Conservation (phyloP, 352 stramenopile species). For the Phytophthora idaei region DNA sequence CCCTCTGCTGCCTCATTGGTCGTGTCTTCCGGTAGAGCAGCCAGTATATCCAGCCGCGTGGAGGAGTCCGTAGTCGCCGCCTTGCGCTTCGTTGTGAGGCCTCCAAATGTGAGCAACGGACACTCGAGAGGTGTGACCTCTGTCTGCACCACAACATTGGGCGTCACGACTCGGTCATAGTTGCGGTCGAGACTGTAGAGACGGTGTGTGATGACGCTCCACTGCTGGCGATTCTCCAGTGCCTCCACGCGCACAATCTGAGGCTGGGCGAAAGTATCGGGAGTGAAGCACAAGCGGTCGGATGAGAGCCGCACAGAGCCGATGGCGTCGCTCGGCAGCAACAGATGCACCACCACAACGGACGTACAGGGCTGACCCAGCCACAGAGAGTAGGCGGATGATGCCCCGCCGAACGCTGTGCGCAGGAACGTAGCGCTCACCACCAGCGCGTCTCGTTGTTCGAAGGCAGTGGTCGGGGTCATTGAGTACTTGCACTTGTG, state of each 20-base stretch:
- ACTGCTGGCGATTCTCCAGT: conserved; percentile 48
- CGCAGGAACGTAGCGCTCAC: conserved; percentile 61
- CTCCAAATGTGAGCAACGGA: conserved; percentile 54
- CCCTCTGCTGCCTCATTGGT: conserved; percentile 1
- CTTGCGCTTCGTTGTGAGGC: conserved; percentile 48
- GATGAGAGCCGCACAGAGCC: conserved; percentile 58
- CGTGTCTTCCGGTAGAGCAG: conserved; percentile 21
- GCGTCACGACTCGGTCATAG: conserved; percentile 58
- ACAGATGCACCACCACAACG: conserved; percentile 71
- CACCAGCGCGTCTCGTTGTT: conserved; percentile 33
- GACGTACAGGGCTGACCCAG: conserved; percentile 64
- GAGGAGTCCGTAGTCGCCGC: conserved; percentile 39
- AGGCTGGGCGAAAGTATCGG: conserved; percentile 54
- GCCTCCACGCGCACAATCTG: conserved; percentile 73
- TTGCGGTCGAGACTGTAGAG: conserved; percentile 71
- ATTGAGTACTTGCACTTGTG: conserved; percentile 1
- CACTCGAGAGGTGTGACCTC: conserved; percentile 39
- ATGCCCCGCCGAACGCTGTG: conserved; percentile 58
- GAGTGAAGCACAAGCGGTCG: conserved; percentile 76
- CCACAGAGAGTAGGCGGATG: conserved; percentile 65
- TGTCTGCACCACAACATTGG: conserved; percentile 57
- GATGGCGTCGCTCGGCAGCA: conserved; percentile 52
- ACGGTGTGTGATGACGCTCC: conserved; percentile 61
- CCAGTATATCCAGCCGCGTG: conserved; percentile 42
- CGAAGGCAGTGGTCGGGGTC: conserved; percentile 4